These are phyloP conservation scores for Trypanosoma theileri DNA, from an alignment of 208 protist genomes.

Conservation along the genomic window DNA sequence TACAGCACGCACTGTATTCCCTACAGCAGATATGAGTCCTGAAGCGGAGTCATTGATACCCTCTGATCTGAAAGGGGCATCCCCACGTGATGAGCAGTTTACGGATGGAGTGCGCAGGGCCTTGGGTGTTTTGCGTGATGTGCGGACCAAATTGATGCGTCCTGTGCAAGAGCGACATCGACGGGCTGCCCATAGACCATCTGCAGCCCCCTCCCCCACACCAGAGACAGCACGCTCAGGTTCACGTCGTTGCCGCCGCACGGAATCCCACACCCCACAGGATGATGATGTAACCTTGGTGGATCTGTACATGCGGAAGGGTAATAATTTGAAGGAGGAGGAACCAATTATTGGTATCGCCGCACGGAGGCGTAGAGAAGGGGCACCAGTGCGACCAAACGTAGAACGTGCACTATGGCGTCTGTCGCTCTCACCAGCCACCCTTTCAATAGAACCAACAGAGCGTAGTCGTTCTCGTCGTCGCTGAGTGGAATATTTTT, in stretches of 20 bases:
- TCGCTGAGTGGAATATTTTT: constrained; percentile 16
- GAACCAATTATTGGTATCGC: constrained; percentile 54
- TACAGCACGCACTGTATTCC: constrained; percentile 26
- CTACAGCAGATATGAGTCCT: not conserved
- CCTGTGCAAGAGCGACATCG: constrained; percentile 26
- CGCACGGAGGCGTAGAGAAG: constrained; percentile 48
- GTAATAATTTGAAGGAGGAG: not conserved
- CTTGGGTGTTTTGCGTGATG: constrained; percentile 62
- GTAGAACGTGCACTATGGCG: constrained; percentile 67
- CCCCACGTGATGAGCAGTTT: constrained; percentile 17
- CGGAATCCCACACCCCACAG: not conserved
- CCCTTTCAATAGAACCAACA: constrained; percentile 25
- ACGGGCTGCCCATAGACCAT: constrained; percentile 2
- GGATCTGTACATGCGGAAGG: constrained; percentile 8
- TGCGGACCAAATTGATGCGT: constrained; percentile 46
- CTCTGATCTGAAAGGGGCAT: not conserved
- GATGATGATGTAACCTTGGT: constrained; percentile 11
- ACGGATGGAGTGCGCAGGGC: constrained; percentile 64
- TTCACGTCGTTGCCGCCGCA: constrained; percentile 10
- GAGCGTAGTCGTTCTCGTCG: constrained; percentile 44
- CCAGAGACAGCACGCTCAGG: constrained; percentile 6
- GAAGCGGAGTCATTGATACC: not conserved
- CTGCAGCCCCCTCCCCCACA: constrained; percentile 16
- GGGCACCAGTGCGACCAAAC: constrained; percentile 32
- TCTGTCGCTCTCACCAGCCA: constrained; percentile 42